These are phyloP conservation scores for button mushroom (Agaricus bisporus) DNA, from an alignment of 768 basidiomycete species.

Conservation along the genomic window DNA sequence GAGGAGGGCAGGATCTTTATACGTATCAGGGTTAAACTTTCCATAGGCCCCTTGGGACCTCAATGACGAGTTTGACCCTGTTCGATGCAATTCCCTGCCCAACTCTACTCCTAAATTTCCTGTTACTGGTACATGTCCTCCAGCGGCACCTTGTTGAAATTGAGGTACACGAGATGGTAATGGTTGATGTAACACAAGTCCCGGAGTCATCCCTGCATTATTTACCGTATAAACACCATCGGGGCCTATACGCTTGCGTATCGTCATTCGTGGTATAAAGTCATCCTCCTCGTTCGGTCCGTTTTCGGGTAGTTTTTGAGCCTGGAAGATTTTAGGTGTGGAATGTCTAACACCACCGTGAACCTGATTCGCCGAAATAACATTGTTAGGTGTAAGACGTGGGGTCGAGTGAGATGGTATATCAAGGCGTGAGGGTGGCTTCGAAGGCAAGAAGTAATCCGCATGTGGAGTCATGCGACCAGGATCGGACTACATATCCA, in stretches of 20 bases:
- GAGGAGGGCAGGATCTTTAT: constrained; percentile 13
- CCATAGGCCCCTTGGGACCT: constrained; percentile 10
- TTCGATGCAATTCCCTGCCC: not conserved
- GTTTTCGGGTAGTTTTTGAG: not conserved
- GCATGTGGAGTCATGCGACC: not conserved
- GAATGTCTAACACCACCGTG: not conserved
- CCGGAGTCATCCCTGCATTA: constrained; percentile 10
- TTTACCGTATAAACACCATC: not conserved
- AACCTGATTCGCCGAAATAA: not conserved
- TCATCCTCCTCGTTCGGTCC: not conserved
- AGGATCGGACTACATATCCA: not conserved
- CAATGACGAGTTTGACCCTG: constrained; percentile 11
- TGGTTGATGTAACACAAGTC: constrained; percentile 1
- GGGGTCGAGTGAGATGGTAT: not conserved
- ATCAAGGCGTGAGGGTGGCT: not conserved
- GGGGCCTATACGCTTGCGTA: too few species aligned
- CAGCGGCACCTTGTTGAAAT: not conserved
- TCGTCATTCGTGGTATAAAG: too few species aligned
- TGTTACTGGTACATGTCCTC: not conserved
- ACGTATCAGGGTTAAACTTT: constrained; percentile 10
- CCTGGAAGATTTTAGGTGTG: constrained; percentile 2
- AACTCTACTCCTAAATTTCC: not conserved
- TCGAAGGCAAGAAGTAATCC: not conserved
- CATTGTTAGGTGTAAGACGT: not conserved
- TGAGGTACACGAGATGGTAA: not conserved